phyloP scores from a whole-genome alignment of 2,329 filamentous ascomycete species.

The Fusarium poae region DNA sequence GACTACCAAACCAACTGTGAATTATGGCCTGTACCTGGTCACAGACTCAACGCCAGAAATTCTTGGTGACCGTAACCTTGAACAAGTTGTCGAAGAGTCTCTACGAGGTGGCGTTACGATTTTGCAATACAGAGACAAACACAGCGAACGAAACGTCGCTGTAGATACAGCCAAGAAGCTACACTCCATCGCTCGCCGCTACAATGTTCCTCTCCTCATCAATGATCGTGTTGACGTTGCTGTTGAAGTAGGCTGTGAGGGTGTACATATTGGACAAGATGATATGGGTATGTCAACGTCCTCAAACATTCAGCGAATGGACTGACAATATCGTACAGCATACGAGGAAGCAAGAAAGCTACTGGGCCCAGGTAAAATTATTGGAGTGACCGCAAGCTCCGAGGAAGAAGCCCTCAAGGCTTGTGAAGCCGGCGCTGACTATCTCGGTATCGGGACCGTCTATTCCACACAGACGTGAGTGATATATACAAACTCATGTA shows the following conservation, averaged over 20 bases:
- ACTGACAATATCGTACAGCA: conserved; percentile 36
- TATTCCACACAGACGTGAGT: conserved; percentile 84
- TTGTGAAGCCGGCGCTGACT: conserved; percentile 83
- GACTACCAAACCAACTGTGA: conserved; percentile 57
- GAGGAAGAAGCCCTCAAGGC: conserved; percentile 79
- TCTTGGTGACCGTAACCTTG: conserved; percentile 77
- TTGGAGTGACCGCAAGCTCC: conserved; percentile 88
- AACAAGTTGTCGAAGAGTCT: conserved; percentile 79
- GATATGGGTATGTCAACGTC: conserved; percentile 77
- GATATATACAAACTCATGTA: not conserved
- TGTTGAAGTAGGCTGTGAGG: conserved; percentile 86
- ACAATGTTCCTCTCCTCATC: conserved; percentile 85
- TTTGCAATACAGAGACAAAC: conserved; percentile 93
- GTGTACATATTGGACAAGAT: conserved; percentile 95
- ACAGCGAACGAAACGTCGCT: conserved; percentile 77
- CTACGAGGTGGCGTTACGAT: conserved; percentile 84
- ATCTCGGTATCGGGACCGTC: conserved; percentile 90
- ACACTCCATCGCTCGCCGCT: conserved; percentile 75
- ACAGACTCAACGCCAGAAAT: conserved; percentile 92
- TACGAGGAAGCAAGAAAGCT: conserved; percentile 72
- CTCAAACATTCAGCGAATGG: not conserved
- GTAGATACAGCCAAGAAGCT: conserved; percentile 78
- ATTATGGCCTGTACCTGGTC: conserved; percentile 90
- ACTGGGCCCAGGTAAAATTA: conserved; percentile 82
- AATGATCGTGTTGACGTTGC: conserved; percentile 95